These are phyloP conservation scores for Ogataea pilisensis DNA, from an alignment of 805 yeast species.

Conservation along the genomic window DNA sequence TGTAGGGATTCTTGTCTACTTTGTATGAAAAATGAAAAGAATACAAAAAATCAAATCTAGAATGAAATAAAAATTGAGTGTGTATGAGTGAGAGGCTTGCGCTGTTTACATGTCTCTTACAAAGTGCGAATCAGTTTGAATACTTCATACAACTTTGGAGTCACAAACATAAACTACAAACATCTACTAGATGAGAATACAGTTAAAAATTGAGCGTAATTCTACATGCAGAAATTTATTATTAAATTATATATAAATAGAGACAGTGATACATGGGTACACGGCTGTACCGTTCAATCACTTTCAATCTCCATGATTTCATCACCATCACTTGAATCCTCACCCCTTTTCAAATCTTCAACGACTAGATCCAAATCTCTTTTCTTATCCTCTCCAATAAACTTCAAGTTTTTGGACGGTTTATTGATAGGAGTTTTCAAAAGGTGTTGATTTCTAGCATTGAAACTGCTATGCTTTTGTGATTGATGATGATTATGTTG, in stretches of 20 bases:
- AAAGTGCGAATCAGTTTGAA: no score
- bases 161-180: no score
- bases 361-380: slow-evolving; percentile 35
- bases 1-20: no score
- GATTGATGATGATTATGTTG: not conserved
- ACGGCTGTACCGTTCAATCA: slow-evolving; percentile 38
- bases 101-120: not conserved
- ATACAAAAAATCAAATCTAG: no score
- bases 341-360: slow-evolving; percentile 40
- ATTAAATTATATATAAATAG: no score
- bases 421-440: slow-evolving; percentile 22
- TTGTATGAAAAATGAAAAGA: no score
- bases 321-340: slow-evolving; percentile 35
- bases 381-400: slow-evolving; percentile 26
- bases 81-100: not conserved
- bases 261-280: no score
- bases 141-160: no score
- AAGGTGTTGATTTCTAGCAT: slow-evolving; percentile 5
- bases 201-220: no score
- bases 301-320: slow-evolving; percentile 61
- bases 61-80: not conserved
- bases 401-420: slow-evolving; percentile 16
- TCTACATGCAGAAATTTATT: no score
- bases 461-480: slow-evolving; percentile 18
- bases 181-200: no score